phyloP scores from a whole-genome alignment of 2,329 filamentous ascomycete genomes.

The Lachnellula arida region DNA sequence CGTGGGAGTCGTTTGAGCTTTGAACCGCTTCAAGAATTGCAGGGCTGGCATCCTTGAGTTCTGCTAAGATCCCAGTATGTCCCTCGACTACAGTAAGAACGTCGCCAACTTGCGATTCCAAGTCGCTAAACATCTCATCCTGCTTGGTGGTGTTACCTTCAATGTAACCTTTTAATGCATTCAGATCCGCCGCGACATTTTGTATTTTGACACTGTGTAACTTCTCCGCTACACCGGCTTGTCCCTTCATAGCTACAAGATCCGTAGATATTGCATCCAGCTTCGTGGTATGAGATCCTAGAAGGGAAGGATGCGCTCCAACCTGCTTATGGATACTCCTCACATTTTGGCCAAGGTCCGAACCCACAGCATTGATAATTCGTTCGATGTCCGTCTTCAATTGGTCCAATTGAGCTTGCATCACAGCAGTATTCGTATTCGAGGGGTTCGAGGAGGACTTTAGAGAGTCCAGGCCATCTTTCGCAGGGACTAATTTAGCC shows the following conservation, averaged over 20 bases:
- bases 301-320: constrained; percentile 12
- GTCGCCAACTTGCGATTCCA: constrained; percentile 20
- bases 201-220: constrained; percentile 7
- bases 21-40: constrained; percentile 22
- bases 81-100: constrained; percentile 19
- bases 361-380: constrained; percentile 22
- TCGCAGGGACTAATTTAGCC: constrained; percentile 14
- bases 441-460: constrained; percentile 22
- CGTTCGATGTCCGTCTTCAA: constrained; percentile 26
- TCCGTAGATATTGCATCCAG: constrained; percentile 24
- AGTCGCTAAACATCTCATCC: constrained; percentile 10
- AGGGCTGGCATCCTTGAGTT: constrained; percentile 21
- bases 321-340: constrained; percentile 20
- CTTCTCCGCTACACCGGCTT: constrained; percentile 14
- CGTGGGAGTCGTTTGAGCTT: constrained; percentile 24
- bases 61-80: constrained; percentile 15
- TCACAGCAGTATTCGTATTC: constrained; percentile 20
- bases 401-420: constrained; percentile 31
- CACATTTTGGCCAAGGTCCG: constrained; percentile 23
- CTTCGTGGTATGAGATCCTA: constrained; percentile 21
- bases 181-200: constrained; percentile 18
- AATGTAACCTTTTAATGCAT: constrained; percentile 18
- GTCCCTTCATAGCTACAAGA: constrained; percentile 19
- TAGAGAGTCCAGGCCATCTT: constrained; percentile 19
- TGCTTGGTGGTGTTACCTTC: constrained; percentile 14